phyloP scores from a whole-genome alignment of 495 filamentous ascomycete species.

The Xylaria bambusicola region DNA sequence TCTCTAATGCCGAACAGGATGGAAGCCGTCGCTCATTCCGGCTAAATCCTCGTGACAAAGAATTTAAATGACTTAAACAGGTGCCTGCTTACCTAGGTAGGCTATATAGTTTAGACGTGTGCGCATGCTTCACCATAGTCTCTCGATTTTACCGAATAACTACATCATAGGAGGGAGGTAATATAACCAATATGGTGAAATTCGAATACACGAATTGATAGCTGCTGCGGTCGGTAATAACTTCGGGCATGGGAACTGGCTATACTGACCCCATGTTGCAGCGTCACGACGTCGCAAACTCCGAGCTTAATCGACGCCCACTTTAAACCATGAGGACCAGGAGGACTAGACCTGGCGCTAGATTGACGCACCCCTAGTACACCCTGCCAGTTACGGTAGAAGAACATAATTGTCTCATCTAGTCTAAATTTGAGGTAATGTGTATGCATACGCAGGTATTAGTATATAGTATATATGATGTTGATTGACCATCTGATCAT shows the following conservation, averaged over 20 bases:
- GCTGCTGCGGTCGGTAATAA: too few relatives aligned
- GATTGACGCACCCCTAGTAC: too few relatives aligned
- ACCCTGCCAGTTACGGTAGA: too few relatives aligned
- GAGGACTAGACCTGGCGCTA: too few relatives aligned
- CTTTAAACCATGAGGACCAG: not conserved
- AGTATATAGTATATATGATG: not conserved
- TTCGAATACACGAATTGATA: not conserved
- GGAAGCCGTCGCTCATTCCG: conserved; percentile 16
- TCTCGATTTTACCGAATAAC: conserved; percentile 1
- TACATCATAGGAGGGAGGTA: too few relatives aligned
- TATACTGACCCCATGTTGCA: conserved; percentile 9
- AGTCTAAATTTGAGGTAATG: not conserved
- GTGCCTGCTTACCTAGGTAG: not conserved
- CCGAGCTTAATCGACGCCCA: conserved; percentile 10
- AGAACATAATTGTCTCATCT: too few relatives aligned
- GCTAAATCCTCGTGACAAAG: conserved; percentile 5
- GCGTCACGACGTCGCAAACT: not conserved
- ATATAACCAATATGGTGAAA: too few relatives aligned
- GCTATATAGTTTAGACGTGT: too few relatives aligned
- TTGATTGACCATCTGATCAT: too few relatives aligned
- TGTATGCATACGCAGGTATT: conserved; percentile 1
- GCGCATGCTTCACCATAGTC: not conserved
- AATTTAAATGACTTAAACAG: conserved; percentile 4
- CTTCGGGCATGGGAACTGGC: too few relatives aligned
- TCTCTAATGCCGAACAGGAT: conserved; percentile 7